Conservation (phyloP, 177 flowering plant genomes). For the Tripterygium wilfordii region DNA sequence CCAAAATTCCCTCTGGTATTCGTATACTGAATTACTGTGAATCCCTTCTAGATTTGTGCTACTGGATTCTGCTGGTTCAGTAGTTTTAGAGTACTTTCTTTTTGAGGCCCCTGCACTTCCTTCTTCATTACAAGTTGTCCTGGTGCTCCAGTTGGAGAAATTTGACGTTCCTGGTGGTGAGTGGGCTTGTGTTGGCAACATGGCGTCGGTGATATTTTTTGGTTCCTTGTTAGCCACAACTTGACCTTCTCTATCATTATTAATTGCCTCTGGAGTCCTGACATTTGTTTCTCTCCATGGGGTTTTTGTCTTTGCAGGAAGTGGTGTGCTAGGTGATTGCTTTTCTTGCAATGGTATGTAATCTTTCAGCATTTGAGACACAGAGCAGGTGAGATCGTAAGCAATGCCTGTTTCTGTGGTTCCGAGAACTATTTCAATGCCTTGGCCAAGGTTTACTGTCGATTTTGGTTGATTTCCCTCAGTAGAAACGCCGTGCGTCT, state of each 20-base stretch:
- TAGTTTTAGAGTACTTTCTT: conserved; percentile 19
- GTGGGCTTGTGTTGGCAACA: conserved; percentile 7
- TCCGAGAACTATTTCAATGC: conserved; percentile 18
- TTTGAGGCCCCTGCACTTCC: conserved; percentile 22
- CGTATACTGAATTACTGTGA: conserved; percentile 15
- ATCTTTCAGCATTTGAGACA: conserved; percentile 13
- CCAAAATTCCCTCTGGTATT: conserved; percentile 12
- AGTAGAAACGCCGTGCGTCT: conserved; percentile 13
- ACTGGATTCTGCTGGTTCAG: conserved; percentile 7
- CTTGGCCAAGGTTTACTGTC: conserved; percentile 13
- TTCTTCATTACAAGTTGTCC: conserved; percentile 9
- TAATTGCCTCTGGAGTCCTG: conserved; percentile 11
- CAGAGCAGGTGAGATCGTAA: conserved; percentile 24
- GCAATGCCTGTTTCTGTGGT: conserved; percentile 20
- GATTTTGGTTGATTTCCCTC: conserved; percentile 12
- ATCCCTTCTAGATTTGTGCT: conserved; percentile 20
- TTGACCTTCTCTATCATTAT: conserved; percentile 1
- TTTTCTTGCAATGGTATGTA: conserved; percentile 18
- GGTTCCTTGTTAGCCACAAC: conserved; percentile 8
- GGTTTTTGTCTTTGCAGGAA: conserved; percentile 8
- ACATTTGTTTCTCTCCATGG: conserved; percentile 8
- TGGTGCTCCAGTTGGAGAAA: conserved; percentile 17
- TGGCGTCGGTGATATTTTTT: conserved; percentile 3
- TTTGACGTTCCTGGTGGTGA: conserved; percentile 10
- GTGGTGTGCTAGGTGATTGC: conserved; percentile 17